Percentiles rank a stretch among this genome's conserved stretches.
These are phyloP conservation scores for Lichenothelia convexa DNA, from an alignment of 495 filamentous ascomycete species.

Conservation along the genomic window DNA sequence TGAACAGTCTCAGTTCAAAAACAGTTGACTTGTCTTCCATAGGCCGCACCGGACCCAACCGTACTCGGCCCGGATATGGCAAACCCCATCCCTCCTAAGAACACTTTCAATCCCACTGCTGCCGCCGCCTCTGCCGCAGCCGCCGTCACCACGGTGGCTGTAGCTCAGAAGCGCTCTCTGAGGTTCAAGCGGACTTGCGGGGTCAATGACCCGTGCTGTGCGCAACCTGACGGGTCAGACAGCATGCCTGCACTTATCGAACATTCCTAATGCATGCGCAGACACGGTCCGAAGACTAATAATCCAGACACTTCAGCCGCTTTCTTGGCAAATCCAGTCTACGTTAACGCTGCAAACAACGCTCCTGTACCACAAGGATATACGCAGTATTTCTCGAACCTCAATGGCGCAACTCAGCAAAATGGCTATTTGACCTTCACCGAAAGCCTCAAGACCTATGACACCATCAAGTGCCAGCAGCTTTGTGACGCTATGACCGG, in stretches of 20 bases:
- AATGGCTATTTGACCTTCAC: conserved; percentile 9
- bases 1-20: too few species aligned
- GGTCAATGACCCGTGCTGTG: background rate
- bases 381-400: conserved; percentile 4
- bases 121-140: background rate
- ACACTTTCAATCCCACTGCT: background rate
- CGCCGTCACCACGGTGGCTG: background rate
- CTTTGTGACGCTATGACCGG: conserved; percentile 6
- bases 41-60: too few species aligned
- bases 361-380: background rate
- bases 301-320: background rate
- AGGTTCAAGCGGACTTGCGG: background rate
- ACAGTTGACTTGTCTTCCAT: too few species aligned
- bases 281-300: background rate
- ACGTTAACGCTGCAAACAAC: background rate
- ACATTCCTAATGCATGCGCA: too few species aligned
- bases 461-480: conserved; percentile 5
- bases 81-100: too few species aligned
- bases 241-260: too few species aligned
- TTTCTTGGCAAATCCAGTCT: background rate
- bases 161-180: too few species aligned
- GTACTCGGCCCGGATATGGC: too few species aligned
- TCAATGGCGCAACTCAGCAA: conserved; percentile 2
- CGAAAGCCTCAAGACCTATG: conserved; percentile 8
- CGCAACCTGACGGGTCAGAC: background rate